phyloP scores from a whole-genome alignment of 805 yeast genomes.

The Candida morakotiae region DNA sequence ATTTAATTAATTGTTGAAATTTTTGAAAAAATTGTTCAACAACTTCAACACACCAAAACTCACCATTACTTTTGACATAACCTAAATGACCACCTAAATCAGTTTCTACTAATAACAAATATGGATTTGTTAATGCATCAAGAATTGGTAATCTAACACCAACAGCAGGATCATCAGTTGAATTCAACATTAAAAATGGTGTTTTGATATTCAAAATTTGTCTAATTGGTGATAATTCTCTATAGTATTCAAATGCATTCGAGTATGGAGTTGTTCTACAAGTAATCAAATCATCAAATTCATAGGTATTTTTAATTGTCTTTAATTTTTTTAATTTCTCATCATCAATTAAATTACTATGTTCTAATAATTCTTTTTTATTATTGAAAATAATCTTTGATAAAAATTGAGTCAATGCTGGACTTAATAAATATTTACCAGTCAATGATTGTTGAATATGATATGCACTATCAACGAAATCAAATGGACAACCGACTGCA shows the following conservation, averaged over 20 bases:
- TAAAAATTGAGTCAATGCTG: constrained; percentile 29
- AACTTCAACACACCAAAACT: constrained; percentile 55
- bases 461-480: constrained; percentile 47
- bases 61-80: constrained; percentile 60
- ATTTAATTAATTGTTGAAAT: constrained; percentile 13
- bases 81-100: constrained; percentile 79
- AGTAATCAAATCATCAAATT: constrained; percentile 66
- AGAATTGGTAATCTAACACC: constrained; percentile 50
- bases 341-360: constrained; percentile 20
- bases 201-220: constrained; percentile 50
- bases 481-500: constrained; percentile 70
- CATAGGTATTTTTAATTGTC: constrained; percentile 33
- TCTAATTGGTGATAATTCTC: constrained; percentile 54
- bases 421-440: constrained; percentile 31
- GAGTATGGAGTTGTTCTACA: constrained; percentile 63
- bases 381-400: constrained; percentile 30
- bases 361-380: constrained; percentile 25
- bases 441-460: constrained; percentile 36
- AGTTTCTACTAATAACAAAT: constrained; percentile 53
- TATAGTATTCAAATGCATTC: constrained; percentile 62
- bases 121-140: constrained; percentile 56
- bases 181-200: constrained; percentile 60
- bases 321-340: constrained; percentile 15
- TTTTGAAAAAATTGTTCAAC: constrained; percentile 31
- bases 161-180: constrained; percentile 74